Base-by-base conservation (phyloP, 768 basidiomycete genomes). In the Lentinula sp. region DNA sequence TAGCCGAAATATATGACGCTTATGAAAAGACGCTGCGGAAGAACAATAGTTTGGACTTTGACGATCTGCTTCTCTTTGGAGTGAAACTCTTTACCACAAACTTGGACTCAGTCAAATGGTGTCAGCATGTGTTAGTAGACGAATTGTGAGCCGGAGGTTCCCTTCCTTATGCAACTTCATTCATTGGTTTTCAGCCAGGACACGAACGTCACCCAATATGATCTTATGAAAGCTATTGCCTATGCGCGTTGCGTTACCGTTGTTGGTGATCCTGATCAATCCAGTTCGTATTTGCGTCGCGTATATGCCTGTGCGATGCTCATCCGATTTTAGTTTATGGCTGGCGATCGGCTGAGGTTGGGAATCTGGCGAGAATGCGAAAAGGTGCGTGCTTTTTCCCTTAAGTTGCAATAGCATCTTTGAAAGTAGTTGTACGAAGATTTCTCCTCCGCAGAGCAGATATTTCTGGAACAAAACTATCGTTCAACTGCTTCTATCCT, bases 211-310 rank as follows among this genome's bases (percentile, higher is more conserved):
- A 85, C 85, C 18, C 93, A 95, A 70, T 95, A 93, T 70, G 80
- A 87, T 61, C 81, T 95, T 23, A 88, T 94, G 86, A 79, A 76
- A 62, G 74, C 79, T 3, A 83, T 95, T 56, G 89, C 86, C 0
- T 66, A 76, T 4, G 73, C 74, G 37, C 72, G 77, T 33, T 84
- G 85, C 63, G 77, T 93, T 32, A 92, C 88, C 4, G 82, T 95
- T 43, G 92, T 95, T 2, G 93, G 93, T 0, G 93, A 95, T 73
- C 93, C 93, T 0, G 93, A 95, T 70, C 93, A 95, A 69, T 92
- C 91, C 0, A 94, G 88, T 87, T 4, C 20, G 55, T 56, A 10
- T 43, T 65, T 32, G 77, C 63, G 9, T 37, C 4, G 20, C 8
- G 57, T 36, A 42, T n/a, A 6, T 58, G 12, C 42, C 12, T 9